Base-by-base conservation (phyloP, 192 early-diverging fungal species). In the Helicostylum pulchrum region DNA sequence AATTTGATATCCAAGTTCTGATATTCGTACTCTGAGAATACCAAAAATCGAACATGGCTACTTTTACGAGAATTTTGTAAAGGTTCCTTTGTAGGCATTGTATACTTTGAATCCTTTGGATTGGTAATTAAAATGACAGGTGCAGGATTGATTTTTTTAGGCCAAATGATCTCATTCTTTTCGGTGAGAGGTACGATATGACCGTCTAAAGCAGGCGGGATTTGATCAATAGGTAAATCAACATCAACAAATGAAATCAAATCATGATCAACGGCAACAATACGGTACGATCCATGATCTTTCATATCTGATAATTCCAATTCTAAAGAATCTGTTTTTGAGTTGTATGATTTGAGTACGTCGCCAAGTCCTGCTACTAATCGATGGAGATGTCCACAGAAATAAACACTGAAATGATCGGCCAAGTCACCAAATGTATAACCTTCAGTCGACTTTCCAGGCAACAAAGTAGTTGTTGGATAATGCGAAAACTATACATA, bases 251-350 rank as follows among this genome's bases (percentile, higher is more conserved):
- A 90, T 2, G 89, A 85, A 8, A 96, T 77, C 57, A 95, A 57
- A 65, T 96, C 94, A 55, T 95, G 64, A 67, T 96, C 94, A 3
- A 96, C 81, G 1, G 88, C 89, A 49, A 92, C 81, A 26, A 96
- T 83, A 52, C 94, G 80, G 66, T 91, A 94, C 17, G 85, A 45
- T 4, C 87, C 92, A 74, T 95, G 90, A 57, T 86, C 80, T 73
- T 96, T 96, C 79, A 96, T 85, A 53, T 96, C 94, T 14, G 81
- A 90, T 10, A 96, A 71, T 77, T 96, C 93, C n/a, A 96, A 74
- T 73, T 96, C 90, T 70, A 91, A 72, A 51, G 79, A 85, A 51
- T 88, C 78, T 15, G 77, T 77, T 19, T 23, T 53, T 17, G 77
- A 67, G 53, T 86, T 73, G 68, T 91, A 90, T 26, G 83, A 70